Percentiles rank a stretch among this genome's conserved stretches.
phyloP scores from a whole-genome alignment of 169 alveolate species.

The Plasmodium gallinaceum region DNA sequence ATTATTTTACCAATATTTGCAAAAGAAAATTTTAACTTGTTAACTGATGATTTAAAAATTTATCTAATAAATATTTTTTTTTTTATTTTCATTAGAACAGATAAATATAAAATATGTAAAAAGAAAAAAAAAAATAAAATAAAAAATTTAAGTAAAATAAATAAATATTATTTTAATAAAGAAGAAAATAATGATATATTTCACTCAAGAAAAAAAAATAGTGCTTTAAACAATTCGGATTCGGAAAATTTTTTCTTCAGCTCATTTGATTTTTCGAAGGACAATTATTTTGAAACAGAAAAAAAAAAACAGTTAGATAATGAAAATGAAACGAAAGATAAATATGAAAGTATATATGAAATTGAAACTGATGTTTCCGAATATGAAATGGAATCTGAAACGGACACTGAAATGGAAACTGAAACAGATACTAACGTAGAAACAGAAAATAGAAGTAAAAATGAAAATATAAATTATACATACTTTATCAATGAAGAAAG shows the following conservation, averaged over 20 bases:
- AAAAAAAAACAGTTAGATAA: background rate
- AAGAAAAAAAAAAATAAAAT: slow-evolving; percentile 24
- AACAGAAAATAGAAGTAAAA: background rate
- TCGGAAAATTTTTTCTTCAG: too few species aligned
- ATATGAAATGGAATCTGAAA: slow-evolving; percentile 42
- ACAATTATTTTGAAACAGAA: slow-evolving; percentile 40
- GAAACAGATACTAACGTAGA: slow-evolving; percentile 39
- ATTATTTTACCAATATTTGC: slow-evolving; percentile 51
- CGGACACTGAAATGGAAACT: slow-evolving; percentile 41
- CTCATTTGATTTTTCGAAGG: slow-evolving; percentile 1
- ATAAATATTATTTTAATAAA: slow-evolving; percentile 8
- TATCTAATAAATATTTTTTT: slow-evolving; percentile 71
- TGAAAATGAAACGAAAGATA: slow-evolving; percentile 9
- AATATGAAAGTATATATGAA: background rate
- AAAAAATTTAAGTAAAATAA: slow-evolving; percentile 1
- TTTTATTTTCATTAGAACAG: slow-evolving; percentile 46
- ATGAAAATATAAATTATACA: background rate
- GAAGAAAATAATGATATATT: slow-evolving; percentile 10
- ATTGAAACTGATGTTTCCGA: slow-evolving; percentile 35
- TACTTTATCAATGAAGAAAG: slow-evolving; percentile 6
- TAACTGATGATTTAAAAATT: slow-evolving; percentile 49
- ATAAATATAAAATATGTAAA: slow-evolving; percentile 40
- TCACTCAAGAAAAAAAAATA: slow-evolving; percentile 7
- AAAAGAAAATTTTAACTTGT: slow-evolving; percentile 41
- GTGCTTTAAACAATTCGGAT: background rate